phyloP scores from a whole-genome alignment of 2,329 filamentous ascomycete genomes.

The Aspergillus transmontanensis region DNA sequence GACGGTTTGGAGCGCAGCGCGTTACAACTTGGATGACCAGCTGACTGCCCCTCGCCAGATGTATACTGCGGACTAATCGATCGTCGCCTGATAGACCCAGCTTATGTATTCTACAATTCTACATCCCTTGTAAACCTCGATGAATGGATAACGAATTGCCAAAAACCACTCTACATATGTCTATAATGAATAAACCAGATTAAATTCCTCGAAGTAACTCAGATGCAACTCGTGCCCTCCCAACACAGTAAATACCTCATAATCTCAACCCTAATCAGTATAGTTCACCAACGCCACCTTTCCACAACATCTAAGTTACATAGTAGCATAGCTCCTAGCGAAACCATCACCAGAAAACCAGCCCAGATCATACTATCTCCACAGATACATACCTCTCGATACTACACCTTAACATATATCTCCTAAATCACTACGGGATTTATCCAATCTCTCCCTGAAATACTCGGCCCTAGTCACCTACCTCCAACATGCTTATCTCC shows the following conservation, averaged over 20 bases:
- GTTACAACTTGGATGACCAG: conserved; percentile 87
- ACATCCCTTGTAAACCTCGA: not conserved
- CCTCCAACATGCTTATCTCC: too few relatives aligned
- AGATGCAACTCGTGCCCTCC: too few relatives aligned
- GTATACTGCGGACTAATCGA: not conserved
- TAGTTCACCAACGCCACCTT: not conserved
- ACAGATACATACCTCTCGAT: too few relatives aligned
- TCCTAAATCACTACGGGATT: too few relatives aligned
- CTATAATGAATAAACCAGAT: not conserved
- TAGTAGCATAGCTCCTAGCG: not conserved
- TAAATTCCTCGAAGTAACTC: not conserved
- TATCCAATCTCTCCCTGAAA: too few relatives aligned
- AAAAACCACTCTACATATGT: not conserved
- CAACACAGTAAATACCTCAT: not conserved
- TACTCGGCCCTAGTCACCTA: too few relatives aligned
- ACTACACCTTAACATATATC: not conserved
- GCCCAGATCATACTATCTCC: not conserved
- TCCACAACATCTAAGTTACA: not conserved
- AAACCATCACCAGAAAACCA: not conserved
- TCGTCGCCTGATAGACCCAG: not conserved
- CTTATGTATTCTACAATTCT: conserved; percentile 2
- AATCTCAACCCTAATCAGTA: not conserved
- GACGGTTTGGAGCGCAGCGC: conserved; percentile 80
- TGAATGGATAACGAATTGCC: not conserved
- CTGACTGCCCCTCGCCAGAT: conserved; percentile 40